A percentile compares a stretch with the other conserved stretches of the same genome.
These are phyloP conservation scores for Didymella exigua DNA, from an alignment of 2,329 filamentous ascomycete species.

Conservation along the genomic window DNA sequence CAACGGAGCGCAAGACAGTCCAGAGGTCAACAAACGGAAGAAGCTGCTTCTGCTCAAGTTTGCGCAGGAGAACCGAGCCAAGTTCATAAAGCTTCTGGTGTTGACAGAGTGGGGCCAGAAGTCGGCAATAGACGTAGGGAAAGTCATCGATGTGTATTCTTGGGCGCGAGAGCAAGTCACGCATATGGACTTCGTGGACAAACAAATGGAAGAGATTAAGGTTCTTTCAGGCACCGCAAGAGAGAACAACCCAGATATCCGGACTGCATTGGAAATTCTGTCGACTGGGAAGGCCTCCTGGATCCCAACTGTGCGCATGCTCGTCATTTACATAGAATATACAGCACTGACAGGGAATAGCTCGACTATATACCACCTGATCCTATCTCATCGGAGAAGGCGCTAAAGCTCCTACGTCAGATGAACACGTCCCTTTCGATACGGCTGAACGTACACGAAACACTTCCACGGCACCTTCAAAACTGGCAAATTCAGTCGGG, in stretches of 20 bases:
- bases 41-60: slow-evolving; percentile 78
- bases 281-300: slow-evolving; percentile 77
- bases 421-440: slow-evolving; percentile 84
- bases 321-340: background rate
- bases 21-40: slow-evolving; percentile 57
- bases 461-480: slow-evolving; percentile 77
- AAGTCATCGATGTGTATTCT: slow-evolving; percentile 82
- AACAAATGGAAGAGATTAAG: slow-evolving; percentile 71
- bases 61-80: slow-evolving; percentile 77
- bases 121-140: slow-evolving; percentile 71
- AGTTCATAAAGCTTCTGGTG: slow-evolving; percentile 92
- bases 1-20: slow-evolving; percentile 47
- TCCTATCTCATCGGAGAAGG: slow-evolving; percentile 71
- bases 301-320: slow-evolving; percentile 73
- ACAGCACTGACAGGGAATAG: slow-evolving; percentile 46
- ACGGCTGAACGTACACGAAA: slow-evolving; percentile 83
- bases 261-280: slow-evolving; percentile 84
- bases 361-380: slow-evolving; percentile 79
- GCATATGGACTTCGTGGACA: slow-evolving; percentile 55
- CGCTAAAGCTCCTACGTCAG: slow-evolving; percentile 75
- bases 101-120: slow-evolving; percentile 84
- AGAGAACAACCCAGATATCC: slow-evolving; percentile 86
- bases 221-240: slow-evolving; percentile 72
- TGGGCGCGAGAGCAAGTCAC: slow-evolving; percentile 61
- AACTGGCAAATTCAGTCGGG: slow-evolving; percentile 81